Evolutionary conservation across 2,329 filamentous ascomycete species (phyloP), one percentile per base, ranked within the genome.

Genomic region (Trichoderma sp.): DNA sequence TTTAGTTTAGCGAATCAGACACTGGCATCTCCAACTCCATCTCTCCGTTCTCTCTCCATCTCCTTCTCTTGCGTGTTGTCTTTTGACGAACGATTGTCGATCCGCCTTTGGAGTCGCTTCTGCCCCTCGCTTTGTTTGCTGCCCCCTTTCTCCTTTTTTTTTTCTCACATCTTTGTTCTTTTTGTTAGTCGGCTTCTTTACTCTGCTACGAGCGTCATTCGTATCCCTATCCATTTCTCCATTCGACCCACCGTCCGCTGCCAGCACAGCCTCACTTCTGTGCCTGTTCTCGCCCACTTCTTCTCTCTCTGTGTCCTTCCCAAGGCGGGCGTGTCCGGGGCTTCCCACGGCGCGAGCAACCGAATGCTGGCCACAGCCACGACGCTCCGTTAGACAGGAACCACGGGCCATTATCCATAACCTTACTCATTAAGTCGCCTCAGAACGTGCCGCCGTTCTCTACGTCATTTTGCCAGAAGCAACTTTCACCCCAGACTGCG

Each of bases 321-420:
- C n/a, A 21, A 31, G 29, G 8, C 65, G 21, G 33, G 27, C 33
- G 24, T 29, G 24, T 29, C 43, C 57, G 31, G 56, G 61, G 60
- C 40, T 43, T 52, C 21, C 27, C 63, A 61, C 62, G 37, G 52
- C 63, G 56, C 31, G 24, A 66, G 24, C 62, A 35, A 64, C 63
- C 56, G 68, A 57, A 70, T 70, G 68, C 57, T 47, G 68, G 55
- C 57, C 68, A 70, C 63, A 70, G 68, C 68, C 68, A 70, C 68
- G 61, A 53, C 63, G 37, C 60, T 53, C 56, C 57, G 53, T 47
- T 66, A 29, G 57, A 49, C 8, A 49, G 40, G 27, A 60, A 52
- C 33, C 55, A n/a, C 61, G 61, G 61, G 31, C 47, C 61, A 49
- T 37, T 37, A 40, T 53, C 68, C 35, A 61, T 63, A 58, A 68